phyloP scores from a whole-genome alignment of 2,329 filamentous ascomycete species.

The Colletotrichum horii region DNA sequence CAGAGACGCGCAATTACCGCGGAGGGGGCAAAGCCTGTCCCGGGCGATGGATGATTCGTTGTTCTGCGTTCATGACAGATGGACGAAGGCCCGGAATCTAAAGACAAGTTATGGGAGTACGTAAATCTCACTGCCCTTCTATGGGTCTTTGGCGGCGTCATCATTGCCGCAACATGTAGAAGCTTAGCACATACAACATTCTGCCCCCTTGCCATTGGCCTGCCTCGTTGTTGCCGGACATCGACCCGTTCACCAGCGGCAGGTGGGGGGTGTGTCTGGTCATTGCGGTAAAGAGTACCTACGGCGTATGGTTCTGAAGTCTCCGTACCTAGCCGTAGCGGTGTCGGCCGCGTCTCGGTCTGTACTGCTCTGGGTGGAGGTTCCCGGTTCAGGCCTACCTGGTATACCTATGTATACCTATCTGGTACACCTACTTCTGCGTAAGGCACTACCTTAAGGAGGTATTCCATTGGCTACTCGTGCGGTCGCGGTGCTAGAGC shows the following conservation, averaged over 20 bases:
- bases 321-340: background rate
- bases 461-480: too few relatives aligned
- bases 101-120: slow-evolving; percentile 2
- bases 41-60: slow-evolving; percentile 2
- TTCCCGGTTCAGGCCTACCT: too few relatives aligned
- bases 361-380: too few relatives aligned
- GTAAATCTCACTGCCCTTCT: background rate
- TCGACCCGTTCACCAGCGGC: background rate
- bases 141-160: background rate
- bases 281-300: background rate
- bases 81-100: background rate
- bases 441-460: too few relatives aligned
- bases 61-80: background rate
- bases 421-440: too few relatives aligned
- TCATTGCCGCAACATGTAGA: background rate
- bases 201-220: background rate
- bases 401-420: too few relatives aligned
- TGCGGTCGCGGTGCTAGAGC: too few relatives aligned
- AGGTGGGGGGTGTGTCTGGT: background rate
- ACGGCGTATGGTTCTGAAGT: background rate
- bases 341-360: background rate
- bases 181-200: slow-evolving; percentile 2
- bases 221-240: background rate
- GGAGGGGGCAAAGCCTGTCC: too few relatives aligned
- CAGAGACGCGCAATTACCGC: slow-evolving; percentile 18